Evolutionary conservation across 352 stramenopile genomes (phyloP).

Genomic region (Aphanomyces stellatus): DNA sequence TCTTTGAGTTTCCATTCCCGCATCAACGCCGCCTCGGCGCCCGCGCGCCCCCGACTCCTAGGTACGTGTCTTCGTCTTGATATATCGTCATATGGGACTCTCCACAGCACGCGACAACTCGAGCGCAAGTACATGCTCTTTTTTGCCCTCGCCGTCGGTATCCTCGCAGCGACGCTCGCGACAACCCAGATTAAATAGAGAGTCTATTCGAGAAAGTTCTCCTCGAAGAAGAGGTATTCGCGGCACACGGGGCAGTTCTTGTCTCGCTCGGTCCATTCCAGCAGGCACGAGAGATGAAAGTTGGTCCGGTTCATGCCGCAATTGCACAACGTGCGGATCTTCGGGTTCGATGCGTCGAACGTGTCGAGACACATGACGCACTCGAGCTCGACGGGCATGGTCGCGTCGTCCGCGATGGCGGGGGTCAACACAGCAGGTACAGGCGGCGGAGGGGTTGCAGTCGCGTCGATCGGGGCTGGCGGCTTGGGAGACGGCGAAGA

Average conservation of each 20-base stretch:
- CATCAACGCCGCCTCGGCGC: not conserved
- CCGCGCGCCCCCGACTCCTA: too few relatives aligned
- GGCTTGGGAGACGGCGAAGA: constrained; percentile 25
- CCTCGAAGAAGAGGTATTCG: constrained; percentile 82
- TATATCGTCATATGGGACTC: too few relatives aligned
- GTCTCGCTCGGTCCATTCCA: constrained; percentile 81
- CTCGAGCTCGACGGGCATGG: constrained; percentile 62
- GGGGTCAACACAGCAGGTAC: not conserved
- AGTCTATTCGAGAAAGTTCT: constrained; percentile 23
- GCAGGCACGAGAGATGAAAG: constrained; percentile 82
- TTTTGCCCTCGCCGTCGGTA: not conserved
- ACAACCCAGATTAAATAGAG: not conserved
- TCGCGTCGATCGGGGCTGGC: constrained; percentile 41
- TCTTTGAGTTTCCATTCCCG: not conserved
- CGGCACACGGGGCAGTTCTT: constrained; percentile 79
- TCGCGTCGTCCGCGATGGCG: constrained; percentile 33
- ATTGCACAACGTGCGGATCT: constrained; percentile 77
- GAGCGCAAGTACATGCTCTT: too few relatives aligned
- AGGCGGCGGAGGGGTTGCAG: too few relatives aligned
- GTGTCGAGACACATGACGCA: constrained; percentile 83
- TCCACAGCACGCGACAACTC: too few relatives aligned
- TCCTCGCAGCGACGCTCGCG: not conserved
- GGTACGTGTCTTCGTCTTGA: too few relatives aligned
- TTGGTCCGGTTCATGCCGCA: constrained; percentile 87
- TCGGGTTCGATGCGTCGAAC: constrained; percentile 60